Conservation (phyloP, 208 protist genomes). For the Wallacemonas sp. region DNA sequence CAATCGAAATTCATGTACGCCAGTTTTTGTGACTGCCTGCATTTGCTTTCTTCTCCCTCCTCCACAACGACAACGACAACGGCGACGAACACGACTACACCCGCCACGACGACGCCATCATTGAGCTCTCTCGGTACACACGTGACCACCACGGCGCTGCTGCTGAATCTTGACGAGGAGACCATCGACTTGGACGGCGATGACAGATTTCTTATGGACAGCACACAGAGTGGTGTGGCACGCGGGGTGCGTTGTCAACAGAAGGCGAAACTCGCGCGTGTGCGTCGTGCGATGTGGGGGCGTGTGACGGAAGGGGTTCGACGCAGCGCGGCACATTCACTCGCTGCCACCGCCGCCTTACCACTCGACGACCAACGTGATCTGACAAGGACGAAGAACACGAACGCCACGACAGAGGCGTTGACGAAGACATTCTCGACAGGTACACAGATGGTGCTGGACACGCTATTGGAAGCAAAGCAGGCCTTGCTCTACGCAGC, state of each 20-base stretch:
- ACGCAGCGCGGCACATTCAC: too few relatives aligned
- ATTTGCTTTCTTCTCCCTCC: not conserved
- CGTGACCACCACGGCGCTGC: not conserved
- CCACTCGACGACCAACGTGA: not conserved
- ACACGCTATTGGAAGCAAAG: constrained; percentile 5
- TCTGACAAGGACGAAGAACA: not conserved
- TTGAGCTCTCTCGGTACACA: not conserved
- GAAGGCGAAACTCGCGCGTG: too few relatives aligned
- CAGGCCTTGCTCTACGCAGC: not conserved
- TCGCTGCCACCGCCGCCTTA: too few relatives aligned
- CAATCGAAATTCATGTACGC: constrained; percentile 11
- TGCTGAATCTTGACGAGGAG: constrained; percentile 1
- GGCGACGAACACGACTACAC: not conserved
- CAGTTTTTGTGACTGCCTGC: not conserved
- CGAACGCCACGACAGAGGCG: not conserved
- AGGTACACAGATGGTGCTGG: not conserved
- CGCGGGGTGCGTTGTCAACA: too few relatives aligned
- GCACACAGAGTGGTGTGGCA: not conserved
- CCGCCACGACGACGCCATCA: not conserved
- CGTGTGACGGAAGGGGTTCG: too few relatives aligned
- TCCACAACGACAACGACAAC: not conserved
- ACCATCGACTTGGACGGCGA: not conserved
- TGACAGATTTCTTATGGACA: not conserved
- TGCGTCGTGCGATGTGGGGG: too few relatives aligned
- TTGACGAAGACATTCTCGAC: not conserved